Percentiles rank a stretch among this genome's conserved stretches.
Evolutionary conservation across 192 early-diverging fungal genomes (phyloP).

Genomic region (Spinellus fusiger): DNA sequence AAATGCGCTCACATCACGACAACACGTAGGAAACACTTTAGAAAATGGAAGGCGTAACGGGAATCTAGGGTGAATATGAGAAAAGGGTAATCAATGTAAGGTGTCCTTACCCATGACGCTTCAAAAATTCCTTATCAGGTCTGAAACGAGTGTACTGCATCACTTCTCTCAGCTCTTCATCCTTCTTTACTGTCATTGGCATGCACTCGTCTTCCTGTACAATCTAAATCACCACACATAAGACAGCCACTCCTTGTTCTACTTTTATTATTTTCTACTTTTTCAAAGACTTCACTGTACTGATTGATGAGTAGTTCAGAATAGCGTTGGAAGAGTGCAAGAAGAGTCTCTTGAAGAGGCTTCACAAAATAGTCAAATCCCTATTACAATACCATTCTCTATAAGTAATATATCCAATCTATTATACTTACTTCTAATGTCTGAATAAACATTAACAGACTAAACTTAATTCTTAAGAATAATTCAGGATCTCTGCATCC

Average conservation of each 20-base stretch:
- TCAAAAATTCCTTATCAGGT: constrained; percentile 36
- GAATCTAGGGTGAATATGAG: constrained; percentile 36
- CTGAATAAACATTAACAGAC: constrained; percentile 83
- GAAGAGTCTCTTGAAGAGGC: constrained; percentile 60
- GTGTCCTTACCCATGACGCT: constrained; percentile 24
- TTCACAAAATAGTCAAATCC: constrained; percentile 71
- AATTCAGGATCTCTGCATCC: constrained; percentile 74
- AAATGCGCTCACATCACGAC: constrained; percentile 63
- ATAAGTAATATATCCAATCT: constrained; percentile 14
- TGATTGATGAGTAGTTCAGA: constrained; percentile 67
- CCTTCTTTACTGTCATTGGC: constrained; percentile 63
- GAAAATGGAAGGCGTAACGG: constrained; percentile 78
- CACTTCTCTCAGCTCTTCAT: constrained; percentile 59
- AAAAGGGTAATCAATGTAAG: not conserved
- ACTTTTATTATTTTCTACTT: constrained; percentile 43
- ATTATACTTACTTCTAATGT: constrained; percentile 68
- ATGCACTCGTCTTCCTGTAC: constrained; percentile 79
- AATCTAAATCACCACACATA: constrained; percentile 48
- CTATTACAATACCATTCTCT: constrained; percentile 25
- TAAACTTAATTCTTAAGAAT: constrained; percentile 73
- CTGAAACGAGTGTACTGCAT: constrained; percentile 57
- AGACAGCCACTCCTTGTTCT: too few relatives aligned
- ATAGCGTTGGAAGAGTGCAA: constrained; percentile 75
- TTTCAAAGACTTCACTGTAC: constrained; percentile 59
- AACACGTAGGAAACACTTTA: constrained; percentile 67